Conservation (phyloP, 345 rosid species). For the Fremontodendron californicum region DNA sequence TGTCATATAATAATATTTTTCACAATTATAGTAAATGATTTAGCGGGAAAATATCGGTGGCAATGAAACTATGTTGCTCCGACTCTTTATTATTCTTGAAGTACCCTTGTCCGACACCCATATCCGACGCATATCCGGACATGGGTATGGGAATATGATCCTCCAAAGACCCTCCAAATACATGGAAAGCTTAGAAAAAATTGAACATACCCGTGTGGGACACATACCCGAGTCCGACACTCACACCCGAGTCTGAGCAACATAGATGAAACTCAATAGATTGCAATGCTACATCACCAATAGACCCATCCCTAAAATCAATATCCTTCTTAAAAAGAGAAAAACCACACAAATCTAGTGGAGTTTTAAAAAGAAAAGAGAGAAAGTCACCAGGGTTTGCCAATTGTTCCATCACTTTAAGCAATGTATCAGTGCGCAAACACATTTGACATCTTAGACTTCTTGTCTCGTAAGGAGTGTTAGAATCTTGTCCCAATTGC, state of each 20-base stretch:
- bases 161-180: too few relatives aligned
- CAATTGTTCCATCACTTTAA: constrained; percentile 68
- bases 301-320: neutral
- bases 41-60: neutral
- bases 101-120: too few relatives aligned
- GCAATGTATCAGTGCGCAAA: constrained; percentile 60
- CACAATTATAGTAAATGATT: neutral
- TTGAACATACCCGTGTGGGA: too few relatives aligned
- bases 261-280: neutral
- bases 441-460: constrained; percentile 77
- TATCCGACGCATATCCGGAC: too few relatives aligned
- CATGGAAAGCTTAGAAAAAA: too few relatives aligned
- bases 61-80: too few relatives aligned
- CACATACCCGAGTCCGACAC: too few relatives aligned
- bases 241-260: too few relatives aligned
- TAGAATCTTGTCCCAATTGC: constrained; percentile 67
- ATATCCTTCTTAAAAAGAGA: neutral
- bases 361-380: neutral
- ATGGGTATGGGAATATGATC: too few relatives aligned
- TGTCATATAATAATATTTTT: neutral
- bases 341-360: neutral
- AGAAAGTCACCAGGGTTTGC: constrained; percentile 54
- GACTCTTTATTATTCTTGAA: too few relatives aligned
- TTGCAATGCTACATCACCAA: neutral
- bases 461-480: constrained; percentile 40